phyloP scores from a whole-genome alignment of 2,329 filamentous ascomycete species.

The Hansfordia pulvinata region DNA sequence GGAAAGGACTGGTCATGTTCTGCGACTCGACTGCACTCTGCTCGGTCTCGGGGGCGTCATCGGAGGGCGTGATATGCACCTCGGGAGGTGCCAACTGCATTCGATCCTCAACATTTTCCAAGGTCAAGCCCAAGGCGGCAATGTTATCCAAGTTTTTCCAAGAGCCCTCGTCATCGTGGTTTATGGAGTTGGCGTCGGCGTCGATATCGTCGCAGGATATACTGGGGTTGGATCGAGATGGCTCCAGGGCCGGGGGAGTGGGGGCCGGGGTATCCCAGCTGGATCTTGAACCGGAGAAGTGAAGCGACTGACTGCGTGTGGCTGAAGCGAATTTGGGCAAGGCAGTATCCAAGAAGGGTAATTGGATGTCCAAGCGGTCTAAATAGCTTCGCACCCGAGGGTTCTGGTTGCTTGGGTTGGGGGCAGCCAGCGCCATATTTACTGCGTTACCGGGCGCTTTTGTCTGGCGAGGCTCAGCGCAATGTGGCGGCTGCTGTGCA shows the following conservation, averaged over 20 bases:
- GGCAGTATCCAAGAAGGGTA: no score
- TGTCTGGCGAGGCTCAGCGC: no score
- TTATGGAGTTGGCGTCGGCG: conserved; percentile 16
- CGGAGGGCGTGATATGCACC: conserved; percentile 14
- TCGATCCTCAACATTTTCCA: conserved; percentile 17
- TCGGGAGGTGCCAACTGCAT: conserved; percentile 9
- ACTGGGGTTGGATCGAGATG: conserved; percentile 13
- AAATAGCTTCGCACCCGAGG: no score
- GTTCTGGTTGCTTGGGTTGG: no score
- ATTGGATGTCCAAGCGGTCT: no score
- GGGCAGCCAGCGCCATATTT: no score
- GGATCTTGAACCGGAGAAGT: no score
- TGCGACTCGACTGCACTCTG: conserved; percentile 4
- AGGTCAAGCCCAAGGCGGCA: conserved; percentile 22
- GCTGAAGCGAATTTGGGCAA: no score
- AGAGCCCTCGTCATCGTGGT: conserved; percentile 16
- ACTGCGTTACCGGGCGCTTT: no score
- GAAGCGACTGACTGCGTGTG: no score
- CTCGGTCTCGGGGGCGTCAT: conserved; percentile 5
- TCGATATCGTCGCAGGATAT: conserved; percentile 18
- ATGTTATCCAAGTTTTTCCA: conserved; percentile 26
- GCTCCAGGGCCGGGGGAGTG: conserved; percentile 13
- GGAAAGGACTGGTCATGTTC: conserved; percentile 38
- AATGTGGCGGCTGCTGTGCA: no score
- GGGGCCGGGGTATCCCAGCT: conserved; percentile 21